Conservation (phyloP, 139 green algal species). For the Limnomonas spitsbergensis region DNA sequence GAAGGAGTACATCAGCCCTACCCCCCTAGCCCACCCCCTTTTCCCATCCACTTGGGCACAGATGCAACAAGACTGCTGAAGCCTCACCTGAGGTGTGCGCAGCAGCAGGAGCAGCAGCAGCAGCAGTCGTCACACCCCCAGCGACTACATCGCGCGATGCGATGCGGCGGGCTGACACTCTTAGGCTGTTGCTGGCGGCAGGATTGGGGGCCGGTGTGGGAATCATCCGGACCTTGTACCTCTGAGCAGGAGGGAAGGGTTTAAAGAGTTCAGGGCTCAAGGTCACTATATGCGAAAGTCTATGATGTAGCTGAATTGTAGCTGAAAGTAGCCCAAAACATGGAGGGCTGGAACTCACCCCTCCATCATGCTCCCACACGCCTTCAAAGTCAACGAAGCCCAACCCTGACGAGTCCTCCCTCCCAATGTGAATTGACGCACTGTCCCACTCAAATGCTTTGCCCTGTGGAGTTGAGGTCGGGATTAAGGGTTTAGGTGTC, state of each 20-base stretch:
- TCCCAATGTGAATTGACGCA: conserved; percentile 12
- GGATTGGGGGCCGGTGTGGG: background rate
- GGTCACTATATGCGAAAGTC: background rate
- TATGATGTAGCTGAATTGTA: background rate
- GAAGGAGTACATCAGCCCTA: too few relatives aligned
- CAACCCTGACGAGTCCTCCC: conserved; percentile 2
- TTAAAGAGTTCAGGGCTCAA: background rate
- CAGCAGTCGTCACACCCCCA: too few relatives aligned
- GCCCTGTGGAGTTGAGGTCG: background rate
- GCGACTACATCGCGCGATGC: too few relatives aligned
- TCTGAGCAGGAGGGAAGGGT: background rate
- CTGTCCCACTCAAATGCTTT: conserved; percentile 19
- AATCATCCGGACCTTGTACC: background rate
- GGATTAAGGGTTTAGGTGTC: too few relatives aligned
- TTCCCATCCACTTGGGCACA: too few relatives aligned
- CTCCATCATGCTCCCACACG: conserved; percentile 16
- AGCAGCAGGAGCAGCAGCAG: too few relatives aligned
- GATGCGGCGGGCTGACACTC: too few relatives aligned
- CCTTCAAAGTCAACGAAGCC: conserved; percentile 17
- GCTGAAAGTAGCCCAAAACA: background rate
- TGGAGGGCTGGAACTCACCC: background rate
- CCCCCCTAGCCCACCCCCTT: too few relatives aligned
- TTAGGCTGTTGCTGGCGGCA: too few relatives aligned
- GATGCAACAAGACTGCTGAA: too few relatives aligned
- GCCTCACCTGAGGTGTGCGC: too few relatives aligned